Base-by-base conservation (phyloP, 2,329 filamentous ascomycete genomes). In the Hypoxylon sp. region DNA sequence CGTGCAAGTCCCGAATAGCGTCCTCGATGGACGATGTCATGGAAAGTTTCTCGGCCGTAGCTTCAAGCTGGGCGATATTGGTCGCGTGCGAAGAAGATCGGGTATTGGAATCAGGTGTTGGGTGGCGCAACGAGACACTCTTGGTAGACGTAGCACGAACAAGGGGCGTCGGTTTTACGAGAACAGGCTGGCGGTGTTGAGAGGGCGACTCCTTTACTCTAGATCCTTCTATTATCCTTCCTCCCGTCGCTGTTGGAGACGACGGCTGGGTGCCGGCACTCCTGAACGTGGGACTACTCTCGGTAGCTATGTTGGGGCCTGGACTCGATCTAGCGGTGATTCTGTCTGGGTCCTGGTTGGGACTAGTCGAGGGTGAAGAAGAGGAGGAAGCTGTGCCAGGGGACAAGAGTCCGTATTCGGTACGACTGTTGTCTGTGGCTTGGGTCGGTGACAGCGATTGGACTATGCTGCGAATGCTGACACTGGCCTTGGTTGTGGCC, bases 1-100 rank as follows among this genome's bases (percentile, higher is more conserved):
- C 79, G 73, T 91, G 87, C 64, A 91, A 79, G 69, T 88, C 85
- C 57, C 88, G 84, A 67, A 92, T 93, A 66, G 90, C 89, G 77
- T 90, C 85, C 67, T 89, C 89, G 69, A 92, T 89, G 60, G 90
- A 91, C 61, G 87, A 90, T 54, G 86, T 88, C 77, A 84, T 83
- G 66, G 88, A 90, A 73, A 93, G 79, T 63, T 86, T 83, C 74
- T 92, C 89, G 45, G 90, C 90, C 9, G 86, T 88, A 64, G 88
- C 87, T 74, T 94, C 90, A 61, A 93, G 83, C 46, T 87, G 84
- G 64, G 88, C 86, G 61, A 93, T 87, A 76, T 89, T 92, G 70
- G 81, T 82, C 15, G 82, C 76, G 70, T 85, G 87, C 26, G 84
- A 84, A 21, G 83, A 85, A 55, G 87, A 83, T 53, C 86, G 80